phyloP scores from a whole-genome alignment of 1,284 basidiomycete species.

The Macrocybe sp. region DNA sequence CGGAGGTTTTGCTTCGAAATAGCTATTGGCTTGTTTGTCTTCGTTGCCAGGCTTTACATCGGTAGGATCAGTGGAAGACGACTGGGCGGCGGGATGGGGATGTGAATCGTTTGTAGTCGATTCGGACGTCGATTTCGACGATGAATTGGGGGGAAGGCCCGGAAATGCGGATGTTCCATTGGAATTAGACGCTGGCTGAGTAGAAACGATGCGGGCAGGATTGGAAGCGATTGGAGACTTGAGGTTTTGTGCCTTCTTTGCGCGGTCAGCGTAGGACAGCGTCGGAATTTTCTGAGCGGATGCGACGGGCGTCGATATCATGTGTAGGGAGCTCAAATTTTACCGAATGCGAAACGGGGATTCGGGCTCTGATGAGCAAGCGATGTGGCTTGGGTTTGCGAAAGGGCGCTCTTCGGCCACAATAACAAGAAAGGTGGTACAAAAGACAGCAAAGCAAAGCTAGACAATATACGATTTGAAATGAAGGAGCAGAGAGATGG shows the following conservation, averaged over 20 bases:
- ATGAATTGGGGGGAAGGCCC: slow-evolving; percentile 5
- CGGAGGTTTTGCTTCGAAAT: slow-evolving; percentile 17
- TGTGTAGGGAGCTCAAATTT: too few species aligned
- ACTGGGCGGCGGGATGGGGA: slow-evolving; percentile 1
- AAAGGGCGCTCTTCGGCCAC: too few species aligned
- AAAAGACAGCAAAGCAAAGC: too few species aligned
- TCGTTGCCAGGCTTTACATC: slow-evolving; percentile 3
- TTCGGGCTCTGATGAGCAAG: too few species aligned
- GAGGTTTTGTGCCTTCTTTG: slow-evolving; percentile 38
- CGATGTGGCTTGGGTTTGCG: too few species aligned
- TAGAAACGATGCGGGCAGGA: slow-evolving; percentile 6
- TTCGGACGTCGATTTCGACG: not conserved
- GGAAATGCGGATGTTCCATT: not conserved
- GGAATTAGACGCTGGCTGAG: slow-evolving; percentile 7
- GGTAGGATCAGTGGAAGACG: slow-evolving; percentile 1
- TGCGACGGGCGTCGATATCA: too few species aligned
- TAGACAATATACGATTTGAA: too few species aligned
- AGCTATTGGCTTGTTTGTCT: slow-evolving; percentile 8
- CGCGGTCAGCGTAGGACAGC: slow-evolving; percentile 60
- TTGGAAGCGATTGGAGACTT: slow-evolving; percentile 18
- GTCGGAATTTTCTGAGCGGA: slow-evolving; percentile 9
- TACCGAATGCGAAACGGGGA: too few species aligned
- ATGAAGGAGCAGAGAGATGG: too few species aligned
- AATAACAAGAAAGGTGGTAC: too few species aligned
- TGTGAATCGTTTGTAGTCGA: slow-evolving; percentile 1